Percentiles rank a stretch among this genome's conserved stretches.
phyloP scores from a whole-genome alignment of 768 basidiomycete genomes.

The Psilocybe cubensis region DNA sequence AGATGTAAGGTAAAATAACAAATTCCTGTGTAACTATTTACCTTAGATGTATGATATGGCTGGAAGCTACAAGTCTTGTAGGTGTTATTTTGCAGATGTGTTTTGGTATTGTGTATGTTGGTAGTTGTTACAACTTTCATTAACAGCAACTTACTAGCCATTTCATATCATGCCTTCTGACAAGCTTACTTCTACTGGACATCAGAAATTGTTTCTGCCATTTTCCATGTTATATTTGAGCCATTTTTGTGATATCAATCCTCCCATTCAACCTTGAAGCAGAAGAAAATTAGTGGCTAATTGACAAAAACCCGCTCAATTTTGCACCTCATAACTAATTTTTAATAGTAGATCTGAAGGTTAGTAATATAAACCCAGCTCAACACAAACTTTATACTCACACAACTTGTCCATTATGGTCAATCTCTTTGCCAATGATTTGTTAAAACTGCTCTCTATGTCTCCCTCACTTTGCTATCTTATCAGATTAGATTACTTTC shows the following conservation, averaged over 20 bases:
- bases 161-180: slow-evolving; percentile 25
- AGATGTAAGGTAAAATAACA: too few relatives aligned
- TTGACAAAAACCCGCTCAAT: not conserved
- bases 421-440: slow-evolving; percentile 46
- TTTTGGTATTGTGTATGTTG: slow-evolving; percentile 47
- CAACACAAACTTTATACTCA: slow-evolving; percentile 20
- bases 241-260: slow-evolving; percentile 54
- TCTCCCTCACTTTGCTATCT: too few relatives aligned
- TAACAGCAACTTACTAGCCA: slow-evolving; percentile 35
- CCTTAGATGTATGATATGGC: too few relatives aligned
- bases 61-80: too few relatives aligned
- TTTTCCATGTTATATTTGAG: slow-evolving; percentile 58
- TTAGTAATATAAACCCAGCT: not conserved
- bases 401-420: slow-evolving; percentile 31
- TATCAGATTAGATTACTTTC: too few relatives aligned
- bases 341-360: not conserved
- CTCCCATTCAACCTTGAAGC: slow-evolving; percentile 53
- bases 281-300: not conserved
- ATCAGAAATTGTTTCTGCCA: slow-evolving; percentile 16
- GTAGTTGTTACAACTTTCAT: slow-evolving; percentile 42
- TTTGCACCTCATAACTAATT: slow-evolving; percentile 34
- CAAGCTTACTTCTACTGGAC: slow-evolving; percentile 27
- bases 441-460: too few relatives aligned
- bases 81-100: slow-evolving; percentile 46
- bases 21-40: too few relatives aligned